Percentiles rank a stretch among this genome's conserved stretches.
phyloP scores from a whole-genome alignment of 1,284 basidiomycete species.

The Pisolithus thermaeus region DNA sequence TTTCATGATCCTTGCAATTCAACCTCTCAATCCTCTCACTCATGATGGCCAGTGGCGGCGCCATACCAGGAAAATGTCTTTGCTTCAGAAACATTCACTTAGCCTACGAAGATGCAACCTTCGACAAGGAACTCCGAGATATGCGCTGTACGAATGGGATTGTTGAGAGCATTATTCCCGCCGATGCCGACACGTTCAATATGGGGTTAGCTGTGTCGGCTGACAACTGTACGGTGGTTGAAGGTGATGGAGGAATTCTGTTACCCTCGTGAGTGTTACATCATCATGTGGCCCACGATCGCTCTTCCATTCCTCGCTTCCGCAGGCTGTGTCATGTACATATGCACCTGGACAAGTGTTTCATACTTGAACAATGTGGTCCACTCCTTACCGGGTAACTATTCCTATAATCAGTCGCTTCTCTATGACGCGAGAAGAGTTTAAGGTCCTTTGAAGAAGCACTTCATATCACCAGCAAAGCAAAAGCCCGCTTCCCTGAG shows the following conservation, averaged over 20 bases:
- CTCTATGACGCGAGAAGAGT: conserved; percentile 2
- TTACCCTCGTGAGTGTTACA: conserved; percentile 36
- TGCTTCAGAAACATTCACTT: conserved; percentile 14
- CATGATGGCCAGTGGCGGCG: no score
- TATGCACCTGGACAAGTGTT: conserved; percentile 65
- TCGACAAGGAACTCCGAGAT: conserved; percentile 12
- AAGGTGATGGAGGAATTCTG: conserved; percentile 43
- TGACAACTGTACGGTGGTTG: conserved; percentile 19
- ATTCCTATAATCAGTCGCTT: background rate
- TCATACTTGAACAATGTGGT: conserved; percentile 50
- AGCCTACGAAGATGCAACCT: conserved; percentile 12
- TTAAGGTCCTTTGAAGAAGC: conserved; percentile 53
- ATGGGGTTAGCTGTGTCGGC: background rate
- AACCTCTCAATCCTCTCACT: no score
- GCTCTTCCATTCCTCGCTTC: no score
- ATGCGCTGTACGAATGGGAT: conserved; percentile 16
- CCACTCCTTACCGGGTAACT: conserved; percentile 47
- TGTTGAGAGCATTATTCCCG: conserved; percentile 3
- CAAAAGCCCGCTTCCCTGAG: conserved; percentile 43
- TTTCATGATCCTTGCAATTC: no score
- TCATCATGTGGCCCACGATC: background rate
- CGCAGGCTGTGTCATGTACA: no score
- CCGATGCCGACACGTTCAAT: background rate
- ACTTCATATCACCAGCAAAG: conserved; percentile 42
- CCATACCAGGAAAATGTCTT: conserved; percentile 1